A percentile compares a stretch with the other conserved stretches of the same genome.
Evolutionary conservation across 2,329 filamentous ascomycete species (phyloP).

Genomic region (Hymenoscyphus salicellus): DNA sequence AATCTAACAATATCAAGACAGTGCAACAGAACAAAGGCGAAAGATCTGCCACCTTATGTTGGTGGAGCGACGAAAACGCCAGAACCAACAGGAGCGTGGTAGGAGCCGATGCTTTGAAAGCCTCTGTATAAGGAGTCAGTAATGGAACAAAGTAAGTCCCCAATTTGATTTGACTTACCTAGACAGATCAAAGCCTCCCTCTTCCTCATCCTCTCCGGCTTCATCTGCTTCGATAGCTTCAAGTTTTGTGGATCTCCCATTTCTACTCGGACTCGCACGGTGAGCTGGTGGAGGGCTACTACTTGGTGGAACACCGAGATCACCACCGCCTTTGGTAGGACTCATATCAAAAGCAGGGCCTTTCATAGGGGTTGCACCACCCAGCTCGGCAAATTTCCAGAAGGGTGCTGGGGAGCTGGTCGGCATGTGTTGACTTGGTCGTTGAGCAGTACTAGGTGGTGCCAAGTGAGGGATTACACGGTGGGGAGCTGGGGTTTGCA

Average conservation of each 20-base stretch:
- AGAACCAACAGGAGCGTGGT: conserved; percentile 43
- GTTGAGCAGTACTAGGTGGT: conserved; percentile 75
- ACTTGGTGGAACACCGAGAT: conserved; percentile 43
- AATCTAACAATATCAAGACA: background rate
- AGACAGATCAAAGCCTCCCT: conserved; percentile 34
- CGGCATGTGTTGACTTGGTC: conserved; percentile 81
- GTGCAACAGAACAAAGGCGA: background rate
- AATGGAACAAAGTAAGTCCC: background rate
- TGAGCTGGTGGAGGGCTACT: conserved; percentile 53
- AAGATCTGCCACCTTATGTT: background rate
- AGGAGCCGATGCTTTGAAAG: conserved; percentile 63
- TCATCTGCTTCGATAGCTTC: conserved; percentile 28
- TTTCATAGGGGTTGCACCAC: conserved; percentile 63
- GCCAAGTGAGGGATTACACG: conserved; percentile 71
- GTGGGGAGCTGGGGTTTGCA: conserved; percentile 70
- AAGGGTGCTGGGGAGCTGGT: conserved; percentile 83
- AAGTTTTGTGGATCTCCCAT: conserved; percentile 19
- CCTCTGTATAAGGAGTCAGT: conserved; percentile 41
- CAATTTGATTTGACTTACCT: conserved; percentile 23
- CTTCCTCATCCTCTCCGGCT: conserved; percentile 32
- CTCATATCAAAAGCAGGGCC: conserved; percentile 55
- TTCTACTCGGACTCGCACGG: conserved; percentile 32
- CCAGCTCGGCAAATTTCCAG: conserved; percentile 78
- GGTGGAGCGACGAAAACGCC: conserved; percentile 19
- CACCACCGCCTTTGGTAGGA: conserved; percentile 50